A percentile compares a stretch with the other conserved stretches of the same genome.
These are phyloP conservation scores for Aspergillus tubingensis DNA, from an alignment of 2,329 filamentous ascomycete species.

Conservation along the genomic window DNA sequence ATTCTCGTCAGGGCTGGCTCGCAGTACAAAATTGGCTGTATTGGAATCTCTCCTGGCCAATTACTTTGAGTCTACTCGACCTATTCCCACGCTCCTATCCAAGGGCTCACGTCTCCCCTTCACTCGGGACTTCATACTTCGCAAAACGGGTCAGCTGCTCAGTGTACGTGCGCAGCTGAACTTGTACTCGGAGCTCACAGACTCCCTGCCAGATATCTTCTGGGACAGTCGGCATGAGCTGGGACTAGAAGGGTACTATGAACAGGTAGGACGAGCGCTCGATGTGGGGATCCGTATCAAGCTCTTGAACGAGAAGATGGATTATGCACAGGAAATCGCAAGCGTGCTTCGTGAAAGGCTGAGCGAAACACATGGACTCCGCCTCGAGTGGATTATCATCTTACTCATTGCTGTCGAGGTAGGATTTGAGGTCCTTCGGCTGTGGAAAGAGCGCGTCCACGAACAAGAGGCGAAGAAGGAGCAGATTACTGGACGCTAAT, in stretches of 20 bases:
- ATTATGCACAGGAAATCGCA: conserved; percentile 95
- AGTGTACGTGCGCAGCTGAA: conserved; percentile 90
- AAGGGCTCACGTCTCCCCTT: conserved; percentile 65
- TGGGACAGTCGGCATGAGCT: conserved; percentile 92
- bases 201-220: conserved; percentile 92
- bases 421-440: conserved; percentile 75
- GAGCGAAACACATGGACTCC: conserved; percentile 84
- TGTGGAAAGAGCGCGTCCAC: conserved; percentile 64
- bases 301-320: conserved; percentile 93
- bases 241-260: conserved; percentile 90
- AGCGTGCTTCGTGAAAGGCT: conserved; percentile 83
- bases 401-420: conserved; percentile 91
- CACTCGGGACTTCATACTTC: conserved; percentile 76
- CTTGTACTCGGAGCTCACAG: conserved; percentile 93
- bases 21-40: conserved; percentile 90
- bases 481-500: background rate
- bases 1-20: conserved; percentile 89
- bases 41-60: conserved; percentile 78
- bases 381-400: conserved; percentile 95
- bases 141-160: conserved; percentile 90
- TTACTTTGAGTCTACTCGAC: conserved; percentile 84
- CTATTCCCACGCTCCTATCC: conserved; percentile 77
- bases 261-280: conserved; percentile 83
- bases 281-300: conserved; percentile 91
- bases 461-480: conserved; percentile 33